Evolutionary conservation across 352 stramenopile genomes (phyloP), one percentile per base, ranked within the genome.

Genomic region (Phytophthora vignae): DNA sequence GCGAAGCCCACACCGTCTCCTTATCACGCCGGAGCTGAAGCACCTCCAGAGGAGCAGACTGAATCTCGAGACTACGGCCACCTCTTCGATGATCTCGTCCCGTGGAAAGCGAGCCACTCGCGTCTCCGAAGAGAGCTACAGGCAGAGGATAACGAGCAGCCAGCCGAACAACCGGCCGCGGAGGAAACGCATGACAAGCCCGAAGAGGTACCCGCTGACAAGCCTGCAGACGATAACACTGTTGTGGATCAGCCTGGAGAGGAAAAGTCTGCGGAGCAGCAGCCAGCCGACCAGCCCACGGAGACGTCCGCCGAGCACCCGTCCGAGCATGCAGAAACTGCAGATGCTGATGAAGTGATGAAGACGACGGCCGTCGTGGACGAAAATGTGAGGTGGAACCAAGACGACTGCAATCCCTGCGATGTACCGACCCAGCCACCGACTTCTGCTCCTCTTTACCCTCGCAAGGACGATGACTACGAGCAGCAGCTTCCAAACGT

Each of bases 341-440:
- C 25, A 14, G 19, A 31, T 4, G 46, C 38, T 14, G 22, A 48
- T 29, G 27, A 15, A 27, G 44, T 29, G 17, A 60, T 52, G 12
- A 22, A 36, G 2, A 60, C 42, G n/a, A 50, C 4, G 31, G 21
- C 25, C 36, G 36, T 68, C 4, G 46, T 38, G 4, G 49, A 72
- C 15, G 69, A 55, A 29, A 19, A 48, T 15, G 69, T 65, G 50
- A 52, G 57, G 19, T 73, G 69, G 69, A 29, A 69, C 19, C 57
- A 73, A 58, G 33, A 76, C 8, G 63, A 76, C 21, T 72, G 63
- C 27, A 15, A 64, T 56, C 69, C 63, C 7, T 72, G 69, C 56
- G 69, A 68, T 17, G 40, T 76, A 14, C 64, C 69, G 11, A 76
- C 64, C 8, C 50, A 54, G 57, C 21, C 44, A 38, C 56, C 57